Percentiles rank a stretch among this genome's conserved stretches.
Conservation (phyloP, 2,329 filamentous ascomycete genomes). For the Phaeosphaeriaceae sp. region DNA sequence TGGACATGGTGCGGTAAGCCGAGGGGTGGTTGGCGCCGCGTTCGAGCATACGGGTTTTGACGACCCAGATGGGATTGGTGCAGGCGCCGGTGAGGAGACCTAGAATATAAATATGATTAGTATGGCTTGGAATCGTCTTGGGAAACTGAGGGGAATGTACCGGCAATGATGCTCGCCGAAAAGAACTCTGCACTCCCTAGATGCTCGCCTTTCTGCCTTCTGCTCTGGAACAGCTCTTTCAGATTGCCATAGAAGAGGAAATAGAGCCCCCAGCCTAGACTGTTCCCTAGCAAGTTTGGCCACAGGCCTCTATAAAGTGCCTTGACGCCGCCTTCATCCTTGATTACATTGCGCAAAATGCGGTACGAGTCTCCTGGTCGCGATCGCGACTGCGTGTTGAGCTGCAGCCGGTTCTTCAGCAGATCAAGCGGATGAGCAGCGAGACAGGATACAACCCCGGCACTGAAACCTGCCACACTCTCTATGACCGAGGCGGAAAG, state of each 20-base stretch:
- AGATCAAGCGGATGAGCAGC: constrained; percentile 92
- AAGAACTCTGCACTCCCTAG: constrained; percentile 79
- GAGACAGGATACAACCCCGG: constrained; percentile 84
- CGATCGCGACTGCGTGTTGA: constrained; percentile 49
- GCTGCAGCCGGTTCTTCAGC: constrained; percentile 94
- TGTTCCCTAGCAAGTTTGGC: constrained; percentile 91
- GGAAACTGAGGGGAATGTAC: constrained; percentile 40
- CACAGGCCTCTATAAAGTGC: constrained; percentile 89
- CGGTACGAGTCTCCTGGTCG: constrained; percentile 61
- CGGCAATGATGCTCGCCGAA: constrained; percentile 70
- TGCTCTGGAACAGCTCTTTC: constrained; percentile 60
- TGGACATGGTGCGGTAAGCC: constrained; percentile 80
- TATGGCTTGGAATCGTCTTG: neutral
- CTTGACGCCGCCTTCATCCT: constrained; percentile 63
- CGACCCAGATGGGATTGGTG: constrained; percentile 97
- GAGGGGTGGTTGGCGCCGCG: constrained; percentile 76
- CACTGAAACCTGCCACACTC: constrained; percentile 86
- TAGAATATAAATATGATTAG: constrained; percentile 10
- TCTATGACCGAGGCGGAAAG: constrained; percentile 77
- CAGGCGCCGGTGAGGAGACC: constrained; percentile 79
- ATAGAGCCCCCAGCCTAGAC: constrained; percentile 88
- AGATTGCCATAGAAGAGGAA: constrained; percentile 76
- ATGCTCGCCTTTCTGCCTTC: constrained; percentile 48
- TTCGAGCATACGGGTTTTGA: constrained; percentile 96
- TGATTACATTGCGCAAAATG: constrained; percentile 60